phyloP scores from a whole-genome alignment of 176 grass and related monocot species.

The Lolium perenne region DNA sequence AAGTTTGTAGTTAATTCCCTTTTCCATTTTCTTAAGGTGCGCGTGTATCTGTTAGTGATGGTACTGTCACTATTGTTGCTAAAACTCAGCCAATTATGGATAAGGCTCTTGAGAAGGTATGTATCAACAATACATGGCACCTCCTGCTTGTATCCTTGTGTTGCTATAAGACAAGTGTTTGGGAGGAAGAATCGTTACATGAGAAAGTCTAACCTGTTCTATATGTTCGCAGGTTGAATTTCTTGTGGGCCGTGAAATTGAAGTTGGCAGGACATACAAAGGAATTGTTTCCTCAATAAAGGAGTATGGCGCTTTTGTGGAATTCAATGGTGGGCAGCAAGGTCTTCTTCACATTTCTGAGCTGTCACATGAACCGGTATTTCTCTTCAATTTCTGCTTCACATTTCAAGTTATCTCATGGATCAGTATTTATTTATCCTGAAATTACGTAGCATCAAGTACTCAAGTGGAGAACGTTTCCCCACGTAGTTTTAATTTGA shows the following conservation, averaged over 20 bases:
- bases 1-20: slow-evolving; percentile 7
- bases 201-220: not conserved
- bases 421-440: slow-evolving; percentile 61
- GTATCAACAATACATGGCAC: slow-evolving; percentile 21
- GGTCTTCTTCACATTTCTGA: slow-evolving; percentile 99
- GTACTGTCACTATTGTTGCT: slow-evolving; percentile 93
- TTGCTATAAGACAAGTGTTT: slow-evolving; percentile 12
- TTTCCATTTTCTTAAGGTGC: slow-evolving; percentile 68
- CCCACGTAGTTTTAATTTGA: not conserved
- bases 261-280: slow-evolving; percentile 83
- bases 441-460: not conserved
- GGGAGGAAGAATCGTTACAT: slow-evolving; percentile 26
- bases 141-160: slow-evolving; percentile 3
- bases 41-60: slow-evolving; percentile 83
- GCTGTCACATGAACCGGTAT: slow-evolving; percentile 89
- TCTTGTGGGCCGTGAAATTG: slow-evolving; percentile 88
- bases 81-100: slow-evolving; percentile 93
- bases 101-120: slow-evolving; percentile 90
- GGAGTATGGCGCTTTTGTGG: slow-evolving; percentile 98
- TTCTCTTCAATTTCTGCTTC: slow-evolving; percentile 60
- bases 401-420: slow-evolving; percentile 90
- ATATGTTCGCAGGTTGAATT: slow-evolving; percentile 69
- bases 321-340: slow-evolving; percentile 97
- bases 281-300: slow-evolving; percentile 86
- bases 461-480: not conserved